phyloP scores from a whole-genome alignment of 495 filamentous ascomycete genomes.

The Cercophora scortea region DNA sequence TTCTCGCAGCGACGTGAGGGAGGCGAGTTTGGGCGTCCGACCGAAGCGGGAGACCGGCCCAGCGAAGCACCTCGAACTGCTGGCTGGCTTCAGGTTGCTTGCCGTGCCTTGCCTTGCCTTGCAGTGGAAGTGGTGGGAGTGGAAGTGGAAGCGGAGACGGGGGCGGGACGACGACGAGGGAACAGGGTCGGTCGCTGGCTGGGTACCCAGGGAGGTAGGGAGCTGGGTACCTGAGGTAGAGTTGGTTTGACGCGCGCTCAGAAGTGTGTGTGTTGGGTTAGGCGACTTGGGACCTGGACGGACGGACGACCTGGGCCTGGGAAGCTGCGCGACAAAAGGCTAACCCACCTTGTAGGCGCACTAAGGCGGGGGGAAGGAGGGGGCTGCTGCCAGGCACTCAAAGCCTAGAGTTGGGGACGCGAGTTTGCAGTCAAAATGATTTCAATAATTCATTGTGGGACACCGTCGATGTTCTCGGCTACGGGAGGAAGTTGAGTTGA shows the following conservation, averaged over 20 bases:
- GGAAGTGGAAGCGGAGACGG: background rate
- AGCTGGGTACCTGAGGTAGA: background rate
- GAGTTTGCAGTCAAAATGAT: background rate
- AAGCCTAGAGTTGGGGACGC: no score
- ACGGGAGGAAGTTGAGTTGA: background rate
- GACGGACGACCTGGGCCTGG: no score
- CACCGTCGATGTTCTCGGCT: background rate
- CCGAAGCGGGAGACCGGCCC: no score
- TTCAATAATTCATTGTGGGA: background rate
- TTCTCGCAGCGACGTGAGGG: no score
- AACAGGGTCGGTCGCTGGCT: background rate
- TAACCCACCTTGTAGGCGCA: background rate
- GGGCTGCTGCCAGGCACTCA: background rate
- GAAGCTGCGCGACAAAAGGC: background rate
- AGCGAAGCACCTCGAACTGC: no score
- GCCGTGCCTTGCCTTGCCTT: no score
- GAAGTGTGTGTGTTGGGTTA: background rate
- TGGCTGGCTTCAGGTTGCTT: no score
- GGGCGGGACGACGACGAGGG: slow-evolving; percentile 6
- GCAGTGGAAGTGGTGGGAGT: no score
- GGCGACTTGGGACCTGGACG: no score
- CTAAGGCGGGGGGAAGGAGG: background rate
- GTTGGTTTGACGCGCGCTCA: background rate
- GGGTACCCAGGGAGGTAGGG: background rate
- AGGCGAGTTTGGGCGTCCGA: slow-evolving; percentile 7